A percentile compares a stretch with the other conserved stretches of the same genome.
phyloP scores from a whole-genome alignment of 2,329 filamentous ascomycete genomes.

The Chrysoporthe cubensis region DNA sequence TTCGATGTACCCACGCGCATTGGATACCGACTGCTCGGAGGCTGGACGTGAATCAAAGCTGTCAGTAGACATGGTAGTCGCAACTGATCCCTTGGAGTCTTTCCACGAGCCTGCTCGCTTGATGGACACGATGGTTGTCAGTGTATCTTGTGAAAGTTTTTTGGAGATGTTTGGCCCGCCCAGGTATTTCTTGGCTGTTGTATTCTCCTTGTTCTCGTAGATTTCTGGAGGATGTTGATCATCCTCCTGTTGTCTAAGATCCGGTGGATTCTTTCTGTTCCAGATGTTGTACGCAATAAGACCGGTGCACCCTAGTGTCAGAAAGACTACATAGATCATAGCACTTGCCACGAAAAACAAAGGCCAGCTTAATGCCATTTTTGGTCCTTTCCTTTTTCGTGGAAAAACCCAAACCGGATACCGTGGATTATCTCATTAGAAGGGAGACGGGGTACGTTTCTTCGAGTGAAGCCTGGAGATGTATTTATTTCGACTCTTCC shows the following conservation, averaged over 20 bases:
- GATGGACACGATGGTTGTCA: neutral
- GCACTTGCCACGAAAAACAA: neutral
- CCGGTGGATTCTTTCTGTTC: conserved; percentile 13
- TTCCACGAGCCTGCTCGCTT: neutral
- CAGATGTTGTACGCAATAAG: conserved; percentile 26
- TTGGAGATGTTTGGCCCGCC: neutral
- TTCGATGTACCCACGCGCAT: neutral
- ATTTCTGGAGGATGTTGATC: neutral
- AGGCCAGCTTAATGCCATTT: conserved; percentile 1
- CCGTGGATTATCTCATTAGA: neutral
- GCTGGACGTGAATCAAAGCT: neutral
- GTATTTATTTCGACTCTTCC: neutral
- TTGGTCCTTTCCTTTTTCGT: too few species aligned
- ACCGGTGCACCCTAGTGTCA: conserved; percentile 5
- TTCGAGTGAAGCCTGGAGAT: too few species aligned
- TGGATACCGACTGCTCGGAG: neutral
- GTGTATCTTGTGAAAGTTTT: neutral
- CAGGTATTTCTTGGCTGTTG: neutral
- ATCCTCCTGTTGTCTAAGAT: too few species aligned
- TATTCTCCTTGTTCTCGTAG: neutral
- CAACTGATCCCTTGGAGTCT: neutral
- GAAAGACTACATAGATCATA: conserved; percentile 3
- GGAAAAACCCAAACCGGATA: neutral
- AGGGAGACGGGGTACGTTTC: too few species aligned
- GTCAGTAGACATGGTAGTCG: neutral